These are phyloP conservation scores for Malassezia slooffiae DNA, from an alignment of 1,284 basidiomycete species.

Conservation along the genomic window DNA sequence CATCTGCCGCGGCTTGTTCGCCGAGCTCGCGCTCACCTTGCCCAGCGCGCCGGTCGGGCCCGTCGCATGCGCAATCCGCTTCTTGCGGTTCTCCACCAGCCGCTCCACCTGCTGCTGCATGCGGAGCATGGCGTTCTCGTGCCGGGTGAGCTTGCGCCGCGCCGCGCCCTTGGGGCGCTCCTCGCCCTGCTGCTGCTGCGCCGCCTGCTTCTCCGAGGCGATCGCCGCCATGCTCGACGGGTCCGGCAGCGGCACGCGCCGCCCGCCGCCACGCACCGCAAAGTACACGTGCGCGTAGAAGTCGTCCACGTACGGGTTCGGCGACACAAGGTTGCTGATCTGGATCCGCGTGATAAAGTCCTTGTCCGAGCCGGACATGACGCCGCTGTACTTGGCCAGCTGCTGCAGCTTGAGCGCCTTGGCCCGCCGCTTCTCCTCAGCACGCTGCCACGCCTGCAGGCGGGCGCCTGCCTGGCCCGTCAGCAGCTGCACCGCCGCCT, in stretches of 20 bases:
- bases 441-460: slow-evolving; percentile 27
- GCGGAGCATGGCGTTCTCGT: slow-evolving; percentile 87
- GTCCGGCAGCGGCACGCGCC: slow-evolving; percentile 9
- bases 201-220: slow-evolving; percentile 20
- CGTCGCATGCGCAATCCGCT: slow-evolving; percentile 48
- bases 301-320: slow-evolving; percentile 89
- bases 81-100: slow-evolving; percentile 80
- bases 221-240: slow-evolving; percentile 7
- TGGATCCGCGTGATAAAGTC: slow-evolving; percentile 99
- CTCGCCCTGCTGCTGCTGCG: slow-evolving; percentile 22
- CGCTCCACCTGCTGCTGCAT: slow-evolving; percentile 96
- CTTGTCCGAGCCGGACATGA: slow-evolving; percentile 98
- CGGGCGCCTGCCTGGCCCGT: slow-evolving; percentile 23
- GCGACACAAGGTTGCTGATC: slow-evolving; percentile 78
- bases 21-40: slow-evolving; percentile 77
- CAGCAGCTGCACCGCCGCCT: slow-evolving; percentile 32
- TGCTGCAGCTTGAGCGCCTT: slow-evolving; percentile 42
- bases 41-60: slow-evolving; percentile 66
- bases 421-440: slow-evolving; percentile 27
- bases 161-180: slow-evolving; percentile 10
- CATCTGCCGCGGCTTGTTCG: slow-evolving; percentile 85
- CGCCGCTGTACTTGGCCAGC: slow-evolving; percentile 86
- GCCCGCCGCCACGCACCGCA: slow-evolving; percentile 58
- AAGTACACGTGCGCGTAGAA: slow-evolving; percentile 96
- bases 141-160: slow-evolving; percentile 27